Percentiles rank a stretch among this genome's conserved stretches.
Conservation (phyloP, 2,329 filamentous ascomycete genomes). For the Bimuria novae-zelandiae region DNA sequence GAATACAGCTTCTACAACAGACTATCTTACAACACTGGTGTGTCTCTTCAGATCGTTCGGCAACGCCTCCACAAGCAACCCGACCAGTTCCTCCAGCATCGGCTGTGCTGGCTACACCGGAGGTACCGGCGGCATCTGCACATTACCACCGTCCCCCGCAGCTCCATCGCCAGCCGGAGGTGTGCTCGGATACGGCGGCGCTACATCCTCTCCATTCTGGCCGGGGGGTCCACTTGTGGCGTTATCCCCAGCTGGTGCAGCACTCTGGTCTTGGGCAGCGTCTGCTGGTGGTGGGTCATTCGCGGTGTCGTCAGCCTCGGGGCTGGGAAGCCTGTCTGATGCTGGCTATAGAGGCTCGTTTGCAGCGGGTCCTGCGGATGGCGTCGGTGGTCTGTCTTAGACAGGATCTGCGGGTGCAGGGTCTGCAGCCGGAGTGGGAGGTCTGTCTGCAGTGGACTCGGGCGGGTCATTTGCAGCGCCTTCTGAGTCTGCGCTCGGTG, state of each 20-base stretch:
- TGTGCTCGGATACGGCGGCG: background rate
- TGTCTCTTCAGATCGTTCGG: background rate
- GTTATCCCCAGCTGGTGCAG: too few relatives aligned
- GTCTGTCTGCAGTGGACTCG: background rate
- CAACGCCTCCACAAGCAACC: background rate
- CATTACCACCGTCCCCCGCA: background rate
- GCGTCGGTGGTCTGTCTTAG: background rate
- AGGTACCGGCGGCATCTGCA: background rate
- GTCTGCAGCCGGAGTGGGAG: background rate
- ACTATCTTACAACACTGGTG: too few relatives aligned
- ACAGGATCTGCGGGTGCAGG: background rate
- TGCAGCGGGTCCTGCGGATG: background rate
- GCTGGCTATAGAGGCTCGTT: background rate
- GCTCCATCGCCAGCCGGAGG: background rate
- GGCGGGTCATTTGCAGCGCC: background rate
- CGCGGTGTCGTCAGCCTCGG: background rate
- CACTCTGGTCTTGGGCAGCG: too few relatives aligned
- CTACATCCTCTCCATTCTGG: background rate
- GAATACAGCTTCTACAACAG: too few relatives aligned
- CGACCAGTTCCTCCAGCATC: background rate
- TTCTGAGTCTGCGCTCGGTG: background rate
- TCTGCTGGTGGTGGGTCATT: too few relatives aligned
- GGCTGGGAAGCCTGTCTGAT: too few relatives aligned
- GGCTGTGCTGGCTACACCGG: too few relatives aligned
- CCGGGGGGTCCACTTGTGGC: background rate